These are phyloP conservation scores for Tetrahymena borealis DNA, from an alignment of 73 alveolate species.

Conservation along the genomic window DNA sequence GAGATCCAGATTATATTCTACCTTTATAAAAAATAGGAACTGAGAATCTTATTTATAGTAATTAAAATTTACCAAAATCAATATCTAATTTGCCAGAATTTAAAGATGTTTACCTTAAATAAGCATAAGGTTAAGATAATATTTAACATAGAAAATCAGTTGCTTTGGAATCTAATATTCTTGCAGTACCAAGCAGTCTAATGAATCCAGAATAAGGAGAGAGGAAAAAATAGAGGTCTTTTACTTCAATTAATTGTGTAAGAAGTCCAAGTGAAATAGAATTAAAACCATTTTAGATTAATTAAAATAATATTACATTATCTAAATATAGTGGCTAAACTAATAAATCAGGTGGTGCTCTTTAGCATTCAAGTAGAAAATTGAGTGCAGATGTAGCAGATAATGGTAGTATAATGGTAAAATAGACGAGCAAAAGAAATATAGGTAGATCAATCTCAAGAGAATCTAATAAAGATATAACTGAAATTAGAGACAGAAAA, in stretches of 20 bases:
- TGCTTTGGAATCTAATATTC: background rate
- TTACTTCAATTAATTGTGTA: background rate
- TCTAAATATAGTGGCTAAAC: background rate
- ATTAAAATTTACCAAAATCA: background rate
- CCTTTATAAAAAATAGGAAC: background rate
- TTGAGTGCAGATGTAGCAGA: background rate
- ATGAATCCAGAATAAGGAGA: background rate
- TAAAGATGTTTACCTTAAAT: background rate
- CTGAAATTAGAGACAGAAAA: background rate
- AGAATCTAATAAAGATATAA: background rate
- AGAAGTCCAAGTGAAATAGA: background rate
- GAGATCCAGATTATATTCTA: background rate
- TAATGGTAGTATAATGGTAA: background rate
- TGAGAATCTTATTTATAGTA: background rate
- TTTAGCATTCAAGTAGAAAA: background rate
- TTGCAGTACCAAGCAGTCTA: background rate
- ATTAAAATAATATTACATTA: background rate
- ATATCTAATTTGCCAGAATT: background rate
- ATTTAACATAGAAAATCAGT: background rate
- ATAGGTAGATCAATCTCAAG: background rate
- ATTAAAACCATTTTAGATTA: background rate
- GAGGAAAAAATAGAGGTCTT: background rate
- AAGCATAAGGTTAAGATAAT: background rate
- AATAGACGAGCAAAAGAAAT: background rate
- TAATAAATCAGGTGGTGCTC: no score